phyloP scores from a whole-genome alignment of 305 asterid genomes.

The Withania somnifera region DNA sequence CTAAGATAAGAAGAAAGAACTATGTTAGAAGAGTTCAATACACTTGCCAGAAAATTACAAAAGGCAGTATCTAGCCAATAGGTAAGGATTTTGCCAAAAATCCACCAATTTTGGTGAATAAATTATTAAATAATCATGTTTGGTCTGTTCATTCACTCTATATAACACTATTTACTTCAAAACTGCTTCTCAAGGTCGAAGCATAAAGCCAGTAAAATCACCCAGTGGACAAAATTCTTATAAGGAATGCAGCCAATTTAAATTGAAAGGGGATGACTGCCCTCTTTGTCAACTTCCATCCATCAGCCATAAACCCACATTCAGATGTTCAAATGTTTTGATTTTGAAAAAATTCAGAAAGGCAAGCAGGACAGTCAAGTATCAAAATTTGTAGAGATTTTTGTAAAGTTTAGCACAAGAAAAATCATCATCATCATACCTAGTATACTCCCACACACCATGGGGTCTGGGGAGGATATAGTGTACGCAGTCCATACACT shows the following conservation, averaged over 20 bases:
- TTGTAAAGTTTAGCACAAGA: not conserved
- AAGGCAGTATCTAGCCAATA: not conserved
- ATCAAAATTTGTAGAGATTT: not conserved
- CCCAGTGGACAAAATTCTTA: not conserved
- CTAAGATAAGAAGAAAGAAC: slow-evolving; percentile 15
- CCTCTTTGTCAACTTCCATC: not conserved
- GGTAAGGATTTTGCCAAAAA: not conserved
- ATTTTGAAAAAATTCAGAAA: not conserved
- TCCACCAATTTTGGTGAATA: not conserved
- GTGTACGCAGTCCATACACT: too few species aligned
- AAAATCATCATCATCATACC: too few species aligned
- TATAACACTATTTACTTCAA: not conserved
- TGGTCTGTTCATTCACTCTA: not conserved
- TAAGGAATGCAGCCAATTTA: not conserved
- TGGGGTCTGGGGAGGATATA: too few species aligned
- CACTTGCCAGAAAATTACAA: not conserved
- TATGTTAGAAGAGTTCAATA: not conserved
- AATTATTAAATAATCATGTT: not conserved
- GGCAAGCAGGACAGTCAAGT: not conserved
- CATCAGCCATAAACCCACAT: not conserved
- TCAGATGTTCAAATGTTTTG: not conserved
- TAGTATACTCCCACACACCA: too few species aligned
- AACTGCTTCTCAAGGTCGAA: not conserved
- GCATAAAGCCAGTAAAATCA: not conserved
- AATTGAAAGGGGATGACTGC: not conserved